A percentile compares a stretch with the other conserved stretches of the same genome.
phyloP scores from a whole-genome alignment of 306 rosid species.

The Vigna unguiculata region DNA sequence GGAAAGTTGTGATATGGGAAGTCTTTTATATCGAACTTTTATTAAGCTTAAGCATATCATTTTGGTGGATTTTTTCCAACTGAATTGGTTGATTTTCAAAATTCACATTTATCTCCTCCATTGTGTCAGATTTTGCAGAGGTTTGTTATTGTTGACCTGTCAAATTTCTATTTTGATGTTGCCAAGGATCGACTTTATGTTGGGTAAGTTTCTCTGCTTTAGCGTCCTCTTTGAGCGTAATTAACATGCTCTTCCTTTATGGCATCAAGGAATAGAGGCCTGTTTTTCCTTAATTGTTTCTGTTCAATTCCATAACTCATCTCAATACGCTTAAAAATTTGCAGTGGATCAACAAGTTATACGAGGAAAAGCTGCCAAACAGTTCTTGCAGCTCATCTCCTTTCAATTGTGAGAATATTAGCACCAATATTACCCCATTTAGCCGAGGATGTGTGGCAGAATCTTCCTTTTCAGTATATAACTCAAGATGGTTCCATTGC shows the following conservation, averaged over 20 bases:
- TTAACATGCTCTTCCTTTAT: neutral
- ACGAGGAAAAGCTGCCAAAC: slow-evolving; percentile 97
- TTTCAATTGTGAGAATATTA: slow-evolving; percentile 74
- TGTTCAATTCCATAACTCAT: slow-evolving; percentile 18
- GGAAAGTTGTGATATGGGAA: neutral
- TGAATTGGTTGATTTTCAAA: slow-evolving; percentile 33
- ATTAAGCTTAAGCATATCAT: slow-evolving; percentile 33
- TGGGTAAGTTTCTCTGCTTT: slow-evolving; percentile 62
- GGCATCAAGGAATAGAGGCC: slow-evolving; percentile 6
- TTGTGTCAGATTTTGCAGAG: slow-evolving; percentile 91
- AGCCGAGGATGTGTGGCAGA: slow-evolving; percentile 99
- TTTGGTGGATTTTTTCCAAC: slow-evolving; percentile 35
- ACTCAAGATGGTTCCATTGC: slow-evolving; percentile 75
- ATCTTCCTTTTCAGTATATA: slow-evolving; percentile 79
- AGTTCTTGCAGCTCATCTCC: slow-evolving; percentile 88
- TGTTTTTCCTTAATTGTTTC: slow-evolving; percentile 22
- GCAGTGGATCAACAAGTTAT: slow-evolving; percentile 84
- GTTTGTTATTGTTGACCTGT: slow-evolving; percentile 92
- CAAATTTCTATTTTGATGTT: slow-evolving; percentile 92
- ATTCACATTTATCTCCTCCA: slow-evolving; percentile 2
- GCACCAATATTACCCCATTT: slow-evolving; percentile 99
- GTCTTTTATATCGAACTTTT: neutral
- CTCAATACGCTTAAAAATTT: slow-evolving; percentile 28
- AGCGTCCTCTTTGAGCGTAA: neutral
- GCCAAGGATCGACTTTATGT: slow-evolving; percentile 99